Evolutionary conservation across 129 eudicot genomes (phyloP), one percentile per base, ranked within the genome.

Genomic region (Flaveria ramosissima): DNA sequence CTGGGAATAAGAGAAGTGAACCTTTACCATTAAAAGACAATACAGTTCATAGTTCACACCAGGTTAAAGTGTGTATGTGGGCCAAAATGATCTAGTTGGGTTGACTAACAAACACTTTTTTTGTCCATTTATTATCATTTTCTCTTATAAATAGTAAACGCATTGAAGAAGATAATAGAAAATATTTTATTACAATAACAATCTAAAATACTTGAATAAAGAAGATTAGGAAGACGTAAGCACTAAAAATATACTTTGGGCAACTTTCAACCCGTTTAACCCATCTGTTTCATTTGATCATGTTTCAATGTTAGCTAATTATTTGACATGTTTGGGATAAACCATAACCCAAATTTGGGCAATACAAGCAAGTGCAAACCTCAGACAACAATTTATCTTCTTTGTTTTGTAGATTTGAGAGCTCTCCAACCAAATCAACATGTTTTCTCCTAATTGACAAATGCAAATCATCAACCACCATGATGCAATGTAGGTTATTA

Each of bases 391-490:
- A 24, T 24, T 60, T 60, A 3, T 60, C 66, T 60, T 60, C 66
- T 60, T 60, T 60, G 66, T 60, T 60, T 23, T 60, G 66, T 10
- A 60, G 39, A 23, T 13, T 24, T 60, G 66, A 60, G 8, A 60
- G 66, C 39, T 60, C 66, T 60, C 66, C 41, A 20, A 19, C 62
- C 21, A 56, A 9, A 1, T 56, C 62, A 56, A 56, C 62, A 56
- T 56, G 62, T 56, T 56, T 56, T 56, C 99, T 89, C 99, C 99
- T 94, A 71, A 74, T 36, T 16, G 30, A 68, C 71, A 61, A 62
- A 63, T 63, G 27, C 50, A 64, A 64, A 64, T 39, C 23, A 64
- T 32, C 47, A 64, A 62, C 43, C 68, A 62, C 17, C 68, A 62
- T 26, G 23, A 24, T 61, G 42, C 39, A 61, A 48, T 32, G 6